These are phyloP conservation scores for Allantophomopsis cytisporea DNA, from an alignment of 2,329 filamentous ascomycete species.

Conservation along the genomic window DNA sequence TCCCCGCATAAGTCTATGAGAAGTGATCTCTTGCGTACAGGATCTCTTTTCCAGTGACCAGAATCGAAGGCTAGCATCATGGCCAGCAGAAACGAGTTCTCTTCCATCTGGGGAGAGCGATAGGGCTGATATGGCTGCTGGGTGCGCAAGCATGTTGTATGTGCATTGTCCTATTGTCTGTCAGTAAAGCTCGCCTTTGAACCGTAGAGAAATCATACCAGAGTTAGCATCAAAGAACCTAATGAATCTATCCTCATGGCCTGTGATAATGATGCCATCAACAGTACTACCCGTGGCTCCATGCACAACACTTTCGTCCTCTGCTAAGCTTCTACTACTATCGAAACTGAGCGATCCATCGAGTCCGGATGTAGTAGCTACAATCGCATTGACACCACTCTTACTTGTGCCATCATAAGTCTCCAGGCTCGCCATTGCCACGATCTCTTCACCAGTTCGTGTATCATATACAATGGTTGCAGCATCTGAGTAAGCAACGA, in stretches of 20 bases:
- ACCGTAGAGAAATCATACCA: conserved; percentile 46
- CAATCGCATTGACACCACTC: conserved; percentile 79
- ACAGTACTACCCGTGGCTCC: conserved; percentile 72
- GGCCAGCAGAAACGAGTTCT: conserved; percentile 89
- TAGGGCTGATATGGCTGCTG: conserved; percentile 80
- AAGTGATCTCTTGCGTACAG: conserved; percentile 91
- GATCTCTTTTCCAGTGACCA: conserved; percentile 94
- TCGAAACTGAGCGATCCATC: conserved; percentile 51
- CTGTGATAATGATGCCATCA: conserved; percentile 89
- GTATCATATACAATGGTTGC: conserved; percentile 89
- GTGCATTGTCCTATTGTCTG: conserved; percentile 78
- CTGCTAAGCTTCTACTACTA: conserved; percentile 43
- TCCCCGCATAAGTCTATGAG: conserved; percentile 85
- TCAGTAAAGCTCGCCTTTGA: not conserved
- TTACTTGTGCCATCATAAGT: conserved; percentile 82
- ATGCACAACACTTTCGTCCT: conserved; percentile 64
- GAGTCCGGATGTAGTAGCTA: conserved; percentile 71
- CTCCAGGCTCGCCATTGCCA: conserved; percentile 84
- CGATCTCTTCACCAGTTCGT: conserved; percentile 78
- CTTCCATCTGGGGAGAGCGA: conserved; percentile 86
- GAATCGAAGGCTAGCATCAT: conserved; percentile 90
- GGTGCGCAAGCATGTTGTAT: conserved; percentile 96
- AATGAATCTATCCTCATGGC: conserved; percentile 92
- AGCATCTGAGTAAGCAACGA: conserved; percentile 85
- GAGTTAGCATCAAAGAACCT: conserved; percentile 98